Base-by-base conservation (phyloP, 1,139 yeast species). In the Komagataea norvegica region DNA sequence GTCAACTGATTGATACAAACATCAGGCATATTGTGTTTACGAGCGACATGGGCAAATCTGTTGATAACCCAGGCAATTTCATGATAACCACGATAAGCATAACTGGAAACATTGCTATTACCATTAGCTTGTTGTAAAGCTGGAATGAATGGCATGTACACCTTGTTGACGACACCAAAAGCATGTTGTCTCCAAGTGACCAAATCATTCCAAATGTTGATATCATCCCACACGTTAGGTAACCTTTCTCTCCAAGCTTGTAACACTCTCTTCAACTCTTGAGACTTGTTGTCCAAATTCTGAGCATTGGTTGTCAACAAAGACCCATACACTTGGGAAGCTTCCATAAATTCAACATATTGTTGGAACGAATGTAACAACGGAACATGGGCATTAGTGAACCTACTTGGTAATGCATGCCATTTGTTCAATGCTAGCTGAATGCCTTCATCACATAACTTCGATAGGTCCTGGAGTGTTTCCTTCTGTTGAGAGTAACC, bases 121-220 rank as follows among this genome's bases (percentile, higher is more conserved):
- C 81, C 75, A 47, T 77, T 79, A 4, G 81, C 72, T 52, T 83
- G 93, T 51, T 84, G 95, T 37, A 87, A 62, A 3, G 86, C 79
- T 2, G 96, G 95, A 44, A 89, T 84, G 52, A 93, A 72, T 23
- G 98, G 98, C 72, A 89, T 74, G 60, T 91, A 91, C 1, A 86
- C 94, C 58, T 85, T 85, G 65, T 93, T 91, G 54, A 93, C 87
- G n/a, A 89, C 96, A 49, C 86, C 89, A 71, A 93, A 93, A 0
- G 96, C 96, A 61, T 91, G 97, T 61, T 91, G 96, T 56, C 99
- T 74, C 97, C 98, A 93, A 1, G 98, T 89, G 8, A 91, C 95
- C 46, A 93, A 67, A 56, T 93, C 99, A 50, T 94, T 89, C 99
- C 99, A 93, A 46, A 89, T 75, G 58, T 87, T 89, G 51, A 93